Base-by-base conservation (phyloP, 1,284 basidiomycete genomes). In the Hemileia vastatrix region DNA sequence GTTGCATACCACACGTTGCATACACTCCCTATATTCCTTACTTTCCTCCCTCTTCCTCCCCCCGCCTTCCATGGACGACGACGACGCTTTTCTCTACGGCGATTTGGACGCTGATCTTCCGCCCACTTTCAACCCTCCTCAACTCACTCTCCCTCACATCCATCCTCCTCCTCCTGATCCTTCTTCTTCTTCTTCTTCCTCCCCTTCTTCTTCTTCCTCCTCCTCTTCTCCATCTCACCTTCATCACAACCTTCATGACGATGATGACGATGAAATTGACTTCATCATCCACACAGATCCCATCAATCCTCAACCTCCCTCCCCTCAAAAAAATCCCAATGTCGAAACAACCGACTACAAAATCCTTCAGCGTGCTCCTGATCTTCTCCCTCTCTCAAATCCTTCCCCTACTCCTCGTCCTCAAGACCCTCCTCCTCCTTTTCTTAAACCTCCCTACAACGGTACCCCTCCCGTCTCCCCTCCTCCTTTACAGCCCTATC, bases 31-130 rank as follows among this genome's bases (percentile, higher is more conserved):
- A n/a, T n/a, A n/a, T n/a, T n/a, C n/a, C n/a, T n/a, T n/a, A n/a
- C n/a, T n/a, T n/a, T n/a, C n/a, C n/a, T n/a, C n/a, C n/a, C n/a
- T n/a, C n/a, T n/a, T n/a, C n/a, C n/a, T n/a, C n/a, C n/a, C n/a
- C n/a, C n/a, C n/a, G n/a, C n/a, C n/a, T n/a, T n/a, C n/a, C n/a
- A 61, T 61, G 59, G 59, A 61, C 54, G 59, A 61, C 18, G 59
- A 61, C 19, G 59, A 61, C n/a, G 59, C 59, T 2, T 61, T 61
- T 47, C 51, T 61, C 21, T 61, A 61, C 24, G 59, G 59, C 3
- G 59, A 54, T 54, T 27, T 48, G 11, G 58, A 1, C 19, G n/a
- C 43, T 15, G 21, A 45, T 43, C 40, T 43, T n/a, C 32, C 53
- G 13, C 27, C 27, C n/a, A 4, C 21, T 23, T 19, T n/a, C 23